phyloP scores from a whole-genome alignment of 495 filamentous ascomycete species.

The Hypoxylon intermedium region DNA sequence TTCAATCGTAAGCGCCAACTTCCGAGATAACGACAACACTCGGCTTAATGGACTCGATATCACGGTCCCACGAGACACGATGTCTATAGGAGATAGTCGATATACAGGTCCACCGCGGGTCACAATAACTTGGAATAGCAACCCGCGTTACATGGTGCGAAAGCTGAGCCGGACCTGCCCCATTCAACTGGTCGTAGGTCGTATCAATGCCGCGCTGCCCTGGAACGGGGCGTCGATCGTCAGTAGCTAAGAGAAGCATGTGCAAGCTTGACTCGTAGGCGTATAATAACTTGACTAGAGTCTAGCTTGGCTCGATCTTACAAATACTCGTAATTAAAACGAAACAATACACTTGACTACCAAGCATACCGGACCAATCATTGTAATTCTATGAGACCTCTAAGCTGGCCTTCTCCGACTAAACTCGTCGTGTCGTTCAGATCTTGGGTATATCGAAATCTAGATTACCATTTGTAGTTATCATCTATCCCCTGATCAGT shows the following conservation, averaged over 20 bases:
- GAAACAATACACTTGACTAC: not conserved
- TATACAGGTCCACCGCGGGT: slow-evolving; percentile 1
- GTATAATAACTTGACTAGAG: not conserved
- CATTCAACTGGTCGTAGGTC: slow-evolving; percentile 26
- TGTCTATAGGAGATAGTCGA: slow-evolving; percentile 12
- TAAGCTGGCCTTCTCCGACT: not conserved
- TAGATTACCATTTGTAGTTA: slow-evolving; percentile 8
- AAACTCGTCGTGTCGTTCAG: slow-evolving; percentile 4
- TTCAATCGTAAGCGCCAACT: slow-evolving; percentile 17
- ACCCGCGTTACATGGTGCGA: slow-evolving; percentile 26
- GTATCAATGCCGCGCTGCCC: slow-evolving; percentile 25
- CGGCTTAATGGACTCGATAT: slow-evolving; percentile 17
- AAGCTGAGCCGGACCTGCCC: slow-evolving; percentile 36
- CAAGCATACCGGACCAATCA: not conserved
- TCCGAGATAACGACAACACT: slow-evolving; percentile 1
- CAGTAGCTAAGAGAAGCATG: slow-evolving; percentile 3
- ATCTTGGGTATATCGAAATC: slow-evolving; percentile 7
- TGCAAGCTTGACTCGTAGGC: not conserved
- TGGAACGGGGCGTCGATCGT: slow-evolving; percentile 27
- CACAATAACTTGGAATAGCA: not conserved
- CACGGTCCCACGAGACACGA: slow-evolving; percentile 6
- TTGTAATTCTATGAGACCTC: not conserved
- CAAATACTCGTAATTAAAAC: not conserved
- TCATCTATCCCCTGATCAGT: slow-evolving; percentile 25
- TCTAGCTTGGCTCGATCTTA: not conserved